Evolutionary conservation across 176 grass and related monocot genomes (phyloP).

Genomic region (Oryza punctata): DNA sequence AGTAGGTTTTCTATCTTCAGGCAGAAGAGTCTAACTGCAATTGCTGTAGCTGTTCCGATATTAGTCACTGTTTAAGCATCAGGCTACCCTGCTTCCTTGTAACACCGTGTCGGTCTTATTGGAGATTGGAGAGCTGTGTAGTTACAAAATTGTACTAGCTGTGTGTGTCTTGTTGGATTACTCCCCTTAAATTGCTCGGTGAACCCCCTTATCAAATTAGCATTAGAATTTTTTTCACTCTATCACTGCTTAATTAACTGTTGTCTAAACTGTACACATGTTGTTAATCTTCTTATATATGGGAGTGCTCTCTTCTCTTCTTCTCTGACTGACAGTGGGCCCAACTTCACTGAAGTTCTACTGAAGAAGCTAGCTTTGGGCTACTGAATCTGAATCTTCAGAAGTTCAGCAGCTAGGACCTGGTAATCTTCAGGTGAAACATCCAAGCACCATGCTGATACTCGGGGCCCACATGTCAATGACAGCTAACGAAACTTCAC

Average conservation of each 20-base stretch:
- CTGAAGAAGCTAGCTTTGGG: not conserved
- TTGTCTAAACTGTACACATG: not conserved
- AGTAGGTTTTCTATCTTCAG: slow-evolving; percentile 38
- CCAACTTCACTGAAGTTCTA: not conserved
- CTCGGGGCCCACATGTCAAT: not conserved
- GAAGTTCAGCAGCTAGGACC: not conserved
- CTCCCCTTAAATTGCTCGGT: not conserved
- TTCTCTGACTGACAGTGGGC: not conserved
- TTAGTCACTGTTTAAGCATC: slow-evolving; percentile 8
- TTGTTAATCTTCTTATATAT: not conserved
- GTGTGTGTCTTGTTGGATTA: slow-evolving; percentile 34
- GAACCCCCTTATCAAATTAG: slow-evolving; percentile 37
- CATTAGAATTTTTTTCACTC: not conserved
- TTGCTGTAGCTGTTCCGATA: slow-evolving; percentile 33
- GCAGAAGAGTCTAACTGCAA: slow-evolving; percentile 53
- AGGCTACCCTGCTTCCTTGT: slow-evolving; percentile 29
- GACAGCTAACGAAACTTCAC: not conserved
- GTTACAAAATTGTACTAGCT: slow-evolving; percentile 32
- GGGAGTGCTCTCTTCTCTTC: not conserved
- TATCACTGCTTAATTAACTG: not conserved
- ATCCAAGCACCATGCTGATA: not conserved
- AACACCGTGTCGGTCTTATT: slow-evolving; percentile 15
- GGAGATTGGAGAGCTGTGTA: slow-evolving; percentile 26
- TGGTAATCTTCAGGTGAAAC: not conserved
- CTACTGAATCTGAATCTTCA: not conserved